These are phyloP conservation scores for Talaromyces nanjingensis DNA, from an alignment of 495 filamentous ascomycete genomes.

Conservation along the genomic window DNA sequence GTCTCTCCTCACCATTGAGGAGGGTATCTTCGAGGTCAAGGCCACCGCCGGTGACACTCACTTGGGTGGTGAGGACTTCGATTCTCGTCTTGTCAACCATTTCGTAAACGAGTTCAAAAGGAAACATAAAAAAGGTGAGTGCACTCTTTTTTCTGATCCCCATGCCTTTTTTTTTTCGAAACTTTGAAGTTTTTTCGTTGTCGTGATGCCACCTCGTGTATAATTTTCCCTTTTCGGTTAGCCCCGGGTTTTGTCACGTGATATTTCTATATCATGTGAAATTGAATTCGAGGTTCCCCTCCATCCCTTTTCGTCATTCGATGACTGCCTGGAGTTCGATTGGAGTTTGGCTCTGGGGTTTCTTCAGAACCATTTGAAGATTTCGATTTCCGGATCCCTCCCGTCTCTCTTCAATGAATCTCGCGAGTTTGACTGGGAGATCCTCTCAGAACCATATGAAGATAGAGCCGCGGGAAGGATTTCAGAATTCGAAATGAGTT, in stretches of 20 bases:
- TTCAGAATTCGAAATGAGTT: too few relatives aligned
- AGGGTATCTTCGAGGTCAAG: constrained; percentile 99
- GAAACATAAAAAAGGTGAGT: constrained; percentile 57
- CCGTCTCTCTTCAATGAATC: too few relatives aligned
- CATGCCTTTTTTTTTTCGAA: neutral
- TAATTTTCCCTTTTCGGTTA: neutral
- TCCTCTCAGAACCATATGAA: too few relatives aligned
- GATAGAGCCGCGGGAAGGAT: too few relatives aligned
- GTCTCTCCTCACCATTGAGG: constrained; percentile 94
- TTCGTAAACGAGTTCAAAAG: constrained; percentile 91
- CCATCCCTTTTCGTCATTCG: neutral
- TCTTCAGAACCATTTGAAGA: too few relatives aligned
- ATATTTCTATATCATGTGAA: too few relatives aligned
- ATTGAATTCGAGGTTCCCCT: neutral
- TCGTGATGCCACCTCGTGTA: too few relatives aligned
- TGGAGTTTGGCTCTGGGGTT: too few relatives aligned
- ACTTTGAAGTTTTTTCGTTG: constrained; percentile 2
- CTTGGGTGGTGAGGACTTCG: constrained; percentile 98
- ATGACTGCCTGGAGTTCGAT: too few relatives aligned
- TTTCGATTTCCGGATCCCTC: too few relatives aligned
- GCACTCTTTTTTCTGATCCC: neutral
- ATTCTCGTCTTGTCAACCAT: constrained; percentile 95
- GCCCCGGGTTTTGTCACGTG: neutral
- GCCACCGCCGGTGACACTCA: constrained; percentile 98
- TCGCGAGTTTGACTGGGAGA: too few relatives aligned